Base-by-base conservation (phyloP, 108 stramenopile species). In the Pseudonitzschia delicatissima region DNA sequence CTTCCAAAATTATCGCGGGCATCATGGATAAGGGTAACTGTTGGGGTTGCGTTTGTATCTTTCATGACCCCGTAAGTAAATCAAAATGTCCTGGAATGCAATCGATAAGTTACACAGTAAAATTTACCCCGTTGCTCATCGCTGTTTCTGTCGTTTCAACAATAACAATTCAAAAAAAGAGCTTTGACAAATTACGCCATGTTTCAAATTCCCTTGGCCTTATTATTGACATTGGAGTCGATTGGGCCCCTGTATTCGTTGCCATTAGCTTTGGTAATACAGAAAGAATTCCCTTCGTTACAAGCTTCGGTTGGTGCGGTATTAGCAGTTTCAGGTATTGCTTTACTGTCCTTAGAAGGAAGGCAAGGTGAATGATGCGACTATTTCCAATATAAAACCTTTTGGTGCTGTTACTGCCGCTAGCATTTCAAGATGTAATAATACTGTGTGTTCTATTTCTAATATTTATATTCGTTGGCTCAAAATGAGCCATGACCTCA, bases 161-260 rank as follows among this genome's bases (percentile, higher is more conserved):
- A 18, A 48, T 21, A 2, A 21, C 2, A 8, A 23, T 21, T 48
- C 20, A 9, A 21, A 48, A 48, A 39, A 6, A 48, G 47, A 21
- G 83, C 90, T 17, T 65, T 96, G 65, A 73, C 52, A 59, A 92
- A 90, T 44, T 96, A 88, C 74, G 87, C 92, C 13, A 65, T 96
- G 63, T 92, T 96, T 64, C 84, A 92, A 62, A 82, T 96, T 32
- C 69, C 87, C 0, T 61, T 96, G 21, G 90, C 83, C 17, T 52
- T 93, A n/a, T 69, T 81, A 25, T 39, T 92, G 26, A 88, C 95
- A 29, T 59, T 96, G 32, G 74, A 74, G 11, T 88, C 86, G 1
- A 70, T 93, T 20, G 87, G 87, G 0, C 95, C 95, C 5, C 40
- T 96, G 35, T 96, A 93, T 68, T 76, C 85, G 0, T 63, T 92